Evolutionary conservation across 202 grass and related monocot genomes (phyloP), one percentile per base, ranked within the genome.

Genomic region (Digitaria exilis): DNA sequence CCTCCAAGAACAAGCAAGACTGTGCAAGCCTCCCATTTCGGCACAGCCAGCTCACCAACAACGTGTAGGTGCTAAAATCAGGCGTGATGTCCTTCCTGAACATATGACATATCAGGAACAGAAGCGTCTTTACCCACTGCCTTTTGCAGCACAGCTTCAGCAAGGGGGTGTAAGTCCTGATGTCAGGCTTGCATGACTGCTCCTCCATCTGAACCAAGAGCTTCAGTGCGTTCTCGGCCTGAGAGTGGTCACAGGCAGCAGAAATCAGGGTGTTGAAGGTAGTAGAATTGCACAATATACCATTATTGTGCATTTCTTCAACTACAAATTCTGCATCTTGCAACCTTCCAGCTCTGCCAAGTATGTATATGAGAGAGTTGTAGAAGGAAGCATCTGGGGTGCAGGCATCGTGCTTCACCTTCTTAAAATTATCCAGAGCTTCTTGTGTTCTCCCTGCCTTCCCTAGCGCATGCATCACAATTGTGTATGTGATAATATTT

Each of bases 241-340:
- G 80, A 73, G 76, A 84, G 30, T 94, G 82, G 69, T 90, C 74
- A 88, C 89, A 94, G 6, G 82, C 73, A 85, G 91, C 76, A 79
- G 89, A 94, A 89, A 94, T 94, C 72, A 94, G 75, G 50, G 91
- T 97, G 79, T 93, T 90, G 66, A 88, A 97, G 76, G 91, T 97
- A 45, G 65, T 86, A 31, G 63, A 66, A 59, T 89, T 87, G 18
- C 89, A 89, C 26, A 76, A 46, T 28, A 94, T 82, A 64, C 88
- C 84, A 34, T 63, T 84, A 61, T 50, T 65, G 34, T 19, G 65
- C 94, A 97, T 97, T 60, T 91, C 89, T 32, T 88, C 50, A 41
- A 88, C 81, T 49, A 97, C 45, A 31, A 81, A 83, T 31, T 88
- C 72, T 37, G 91, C 85, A 84, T 93, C 91, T 73, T 78, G 79